A percentile compares a stretch with the other conserved stretches of the same genome.
Evolutionary conservation across 495 filamentous ascomycete species (phyloP).

Genomic region (Xylaria scruposa): DNA sequence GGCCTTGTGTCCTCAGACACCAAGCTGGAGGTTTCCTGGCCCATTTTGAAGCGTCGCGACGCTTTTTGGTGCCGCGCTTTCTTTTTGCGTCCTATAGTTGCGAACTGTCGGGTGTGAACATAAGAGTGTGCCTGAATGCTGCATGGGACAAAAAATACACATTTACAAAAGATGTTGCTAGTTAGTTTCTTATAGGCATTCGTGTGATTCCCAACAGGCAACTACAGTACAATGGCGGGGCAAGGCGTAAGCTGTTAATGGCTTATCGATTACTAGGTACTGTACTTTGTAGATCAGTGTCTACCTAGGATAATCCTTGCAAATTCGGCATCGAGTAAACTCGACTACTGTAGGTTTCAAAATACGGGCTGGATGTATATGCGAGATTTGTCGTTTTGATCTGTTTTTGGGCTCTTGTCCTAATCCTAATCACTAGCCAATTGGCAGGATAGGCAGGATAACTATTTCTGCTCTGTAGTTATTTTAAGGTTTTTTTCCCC

Average conservation of each 20-base stretch:
- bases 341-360: not conserved
- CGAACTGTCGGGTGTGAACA: not conserved
- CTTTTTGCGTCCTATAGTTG: conserved; percentile 40
- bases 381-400: not conserved
- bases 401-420: not conserved
- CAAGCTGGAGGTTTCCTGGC: conserved; percentile 49
- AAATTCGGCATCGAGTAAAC: not conserved
- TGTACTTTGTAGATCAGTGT: not conserved
- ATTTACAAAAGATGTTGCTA: not conserved
- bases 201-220: not conserved
- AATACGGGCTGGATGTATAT: not conserved
- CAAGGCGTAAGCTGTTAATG: too few relatives aligned
- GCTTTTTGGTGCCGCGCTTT: conserved; percentile 42
- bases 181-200: not conserved
- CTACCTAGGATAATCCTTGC: too few relatives aligned
- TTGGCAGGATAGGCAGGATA: not conserved
- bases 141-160: not conserved
- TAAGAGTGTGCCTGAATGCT: not conserved
- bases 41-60: conserved; percentile 48
- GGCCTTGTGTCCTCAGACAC: conserved; percentile 49
- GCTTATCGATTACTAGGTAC: too few relatives aligned
- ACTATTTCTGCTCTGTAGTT: not conserved
- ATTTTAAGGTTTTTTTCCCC: not conserved
- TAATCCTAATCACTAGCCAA: not conserved
- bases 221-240: too few relatives aligned